Percentiles rank a stretch among this genome's conserved stretches.
phyloP scores from a whole-genome alignment of 768 basidiomycete species.

The Kwoniella sp. region DNA sequence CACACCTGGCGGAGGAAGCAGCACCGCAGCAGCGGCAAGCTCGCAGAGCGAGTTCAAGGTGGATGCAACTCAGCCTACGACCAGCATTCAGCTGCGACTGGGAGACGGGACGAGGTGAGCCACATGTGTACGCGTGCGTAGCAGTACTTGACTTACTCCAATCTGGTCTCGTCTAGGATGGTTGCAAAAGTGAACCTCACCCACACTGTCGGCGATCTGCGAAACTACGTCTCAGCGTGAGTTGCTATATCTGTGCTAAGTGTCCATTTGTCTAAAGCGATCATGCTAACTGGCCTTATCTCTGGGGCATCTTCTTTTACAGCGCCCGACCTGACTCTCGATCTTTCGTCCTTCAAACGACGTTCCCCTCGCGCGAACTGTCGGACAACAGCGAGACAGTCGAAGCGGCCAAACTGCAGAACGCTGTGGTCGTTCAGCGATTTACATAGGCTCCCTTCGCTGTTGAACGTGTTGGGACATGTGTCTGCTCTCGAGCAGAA shows the following conservation, averaged over 20 bases:
- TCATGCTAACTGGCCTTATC: not conserved
- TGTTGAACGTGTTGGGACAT: not conserved
- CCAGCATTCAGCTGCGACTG: slow-evolving; percentile 84
- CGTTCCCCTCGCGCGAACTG: slow-evolving; percentile 79
- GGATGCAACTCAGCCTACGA: slow-evolving; percentile 77
- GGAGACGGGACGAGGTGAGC: slow-evolving; percentile 83
- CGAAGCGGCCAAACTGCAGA: slow-evolving; percentile 70
- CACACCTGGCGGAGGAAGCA: slow-evolving; percentile 25
- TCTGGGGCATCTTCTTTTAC: not conserved
- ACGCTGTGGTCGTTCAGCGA: slow-evolving; percentile 82
- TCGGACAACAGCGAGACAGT: slow-evolving; percentile 70
- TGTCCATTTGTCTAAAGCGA: too few species aligned
- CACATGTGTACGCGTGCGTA: not conserved
- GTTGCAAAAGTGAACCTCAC: slow-evolving; percentile 85
- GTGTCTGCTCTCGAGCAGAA: not conserved
- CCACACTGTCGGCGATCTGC: slow-evolving; percentile 81
- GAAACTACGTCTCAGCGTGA: slow-evolving; percentile 86
- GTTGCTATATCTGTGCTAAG: slow-evolving; percentile 58
- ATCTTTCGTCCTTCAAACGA: slow-evolving; percentile 78
- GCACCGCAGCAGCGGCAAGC: slow-evolving; percentile 37
- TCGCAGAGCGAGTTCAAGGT: slow-evolving; percentile 72
- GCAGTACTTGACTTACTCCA: not conserved
- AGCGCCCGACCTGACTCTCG: slow-evolving; percentile 73
- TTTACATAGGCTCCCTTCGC: slow-evolving; percentile 57
- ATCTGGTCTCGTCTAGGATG: slow-evolving; percentile 61